Base-by-base conservation (phyloP, 306 rosid genomes). In the Echinosophora koreensis region DNA sequence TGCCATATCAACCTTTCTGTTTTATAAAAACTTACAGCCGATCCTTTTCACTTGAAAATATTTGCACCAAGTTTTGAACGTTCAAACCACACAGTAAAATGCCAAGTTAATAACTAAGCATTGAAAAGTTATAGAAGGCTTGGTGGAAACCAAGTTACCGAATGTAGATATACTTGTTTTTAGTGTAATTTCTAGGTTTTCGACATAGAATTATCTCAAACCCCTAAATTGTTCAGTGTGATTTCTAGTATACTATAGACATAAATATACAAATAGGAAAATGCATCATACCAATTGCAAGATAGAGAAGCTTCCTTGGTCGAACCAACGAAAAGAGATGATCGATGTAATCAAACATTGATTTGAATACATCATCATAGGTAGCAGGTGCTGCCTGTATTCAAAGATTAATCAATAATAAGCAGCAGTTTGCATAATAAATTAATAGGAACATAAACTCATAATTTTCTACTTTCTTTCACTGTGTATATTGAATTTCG, bases 301-400 rank as follows among this genome's bases (percentile, higher is more conserved):
- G 83, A 89, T 80, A 95, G 32, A 95, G 92, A 84, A 95, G 91
- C 89, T 87, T 95, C 89, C 98, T 89, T 30, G 98, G 98, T 11
- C 98, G 95, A 86, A 95, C 97, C 91, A 95, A 82, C 44, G 90
- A 59, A 86, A 89, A 90, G 32, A 95, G 86, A 88, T 95, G 97
- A 71, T 95, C 98, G 61, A 90, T 88, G 82, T 95, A 95, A 69
- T 87, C 91, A 77, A 95, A 92, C 30, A 95, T 90, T 54, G 90
- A 84, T 71, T 81, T 95, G 83, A 88, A 92, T 41, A 95, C 98
- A 71, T 84, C 98, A 12, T 88, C 85, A 73, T 92, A 95, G 28
- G 97, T 89, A 55, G 89, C 82, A 65, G 97, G 98, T 3, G 97
- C 88, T 42, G 92, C 88, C 98, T 95, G 97, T 90, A 88, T 73